Evolutionary conservation across 345 rosid species (phyloP).

Genomic region (Brassica incana): DNA sequence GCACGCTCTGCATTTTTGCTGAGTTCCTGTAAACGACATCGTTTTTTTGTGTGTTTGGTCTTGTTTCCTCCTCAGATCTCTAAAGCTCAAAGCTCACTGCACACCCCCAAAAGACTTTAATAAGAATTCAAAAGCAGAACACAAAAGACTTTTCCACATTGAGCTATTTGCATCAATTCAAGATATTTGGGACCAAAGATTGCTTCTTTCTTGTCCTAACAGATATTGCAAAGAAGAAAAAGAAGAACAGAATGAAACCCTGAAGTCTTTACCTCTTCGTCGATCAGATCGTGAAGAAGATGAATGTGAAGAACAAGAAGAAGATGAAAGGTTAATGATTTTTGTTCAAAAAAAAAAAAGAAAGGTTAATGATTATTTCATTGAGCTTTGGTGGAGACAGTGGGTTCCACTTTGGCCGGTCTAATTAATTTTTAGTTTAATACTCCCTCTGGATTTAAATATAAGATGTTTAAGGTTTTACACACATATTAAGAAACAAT

Average conservation of each 20-base stretch:
- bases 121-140: constrained; percentile 1
- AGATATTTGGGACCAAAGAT: background rate
- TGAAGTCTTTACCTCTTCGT: constrained; percentile 23
- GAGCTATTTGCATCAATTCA: background rate
- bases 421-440: constrained; percentile 5
- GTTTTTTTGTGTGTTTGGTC: constrained; percentile 10
- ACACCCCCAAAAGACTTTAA: background rate
- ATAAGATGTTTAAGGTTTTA: no score
- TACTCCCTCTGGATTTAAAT: no score
- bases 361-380: constrained; percentile 24
- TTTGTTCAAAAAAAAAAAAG: background rate
- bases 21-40: constrained; percentile 95
- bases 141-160: background rate
- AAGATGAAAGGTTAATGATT: background rate
- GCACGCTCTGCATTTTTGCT: constrained; percentile 92
- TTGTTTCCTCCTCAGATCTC: background rate
- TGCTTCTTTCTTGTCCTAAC: background rate
- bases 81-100: background rate
- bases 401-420: constrained; percentile 40
- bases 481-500: no score
- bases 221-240: background rate
- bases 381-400: constrained; percentile 27
- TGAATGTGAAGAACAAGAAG: background rate
- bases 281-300: constrained; percentile 24
- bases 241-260: background rate